Evolutionary conservation across 2,329 filamentous ascomycete genomes (phyloP).

Genomic region (Plenodomus tracheiphilus): DNA sequence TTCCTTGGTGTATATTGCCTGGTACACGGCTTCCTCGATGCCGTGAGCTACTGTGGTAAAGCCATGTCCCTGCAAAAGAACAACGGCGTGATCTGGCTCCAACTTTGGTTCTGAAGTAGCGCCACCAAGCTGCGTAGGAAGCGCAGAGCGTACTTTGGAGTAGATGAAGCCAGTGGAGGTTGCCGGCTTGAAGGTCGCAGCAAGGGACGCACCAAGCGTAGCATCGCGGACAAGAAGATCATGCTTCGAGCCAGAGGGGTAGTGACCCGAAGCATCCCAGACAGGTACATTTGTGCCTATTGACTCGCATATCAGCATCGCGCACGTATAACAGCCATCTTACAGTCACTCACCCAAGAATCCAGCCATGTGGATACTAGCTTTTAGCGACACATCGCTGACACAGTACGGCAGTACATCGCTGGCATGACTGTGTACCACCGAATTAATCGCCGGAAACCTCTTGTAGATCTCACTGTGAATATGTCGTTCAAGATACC

Average conservation of each 20-base stretch:
- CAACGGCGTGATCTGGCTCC: conserved; percentile 41
- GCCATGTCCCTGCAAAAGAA: conserved; percentile 51
- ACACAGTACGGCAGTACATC: conserved; percentile 50
- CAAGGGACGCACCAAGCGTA: conserved; percentile 40
- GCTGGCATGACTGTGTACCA: conserved; percentile 50
- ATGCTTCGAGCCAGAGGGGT: conserved; percentile 34
- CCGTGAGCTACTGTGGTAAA: conserved; percentile 48
- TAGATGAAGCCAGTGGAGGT: conserved; percentile 45
- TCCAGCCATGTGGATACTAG: conserved; percentile 48
- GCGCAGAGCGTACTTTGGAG: conserved; percentile 42
- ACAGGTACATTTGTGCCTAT: conserved; percentile 40
- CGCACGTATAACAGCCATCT: neutral
- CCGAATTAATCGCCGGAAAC: conserved; percentile 48
- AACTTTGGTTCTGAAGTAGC: conserved; percentile 31
- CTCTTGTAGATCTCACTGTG: conserved; percentile 52
- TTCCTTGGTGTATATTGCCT: conserved; percentile 49
- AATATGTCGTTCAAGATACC: conserved; percentile 50
- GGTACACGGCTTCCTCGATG: conserved; percentile 52
- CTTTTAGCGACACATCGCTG: conserved; percentile 45
- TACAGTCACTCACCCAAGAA: conserved; percentile 41
- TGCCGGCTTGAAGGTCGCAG: conserved; percentile 42
- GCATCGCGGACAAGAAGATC: conserved; percentile 41
- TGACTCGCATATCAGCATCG: neutral
- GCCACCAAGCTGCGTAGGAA: conserved; percentile 40
- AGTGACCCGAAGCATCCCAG: conserved; percentile 39